These are phyloP conservation scores for Coemansia sp. DNA, from an alignment of 192 early-diverging fungal species.

Conservation along the genomic window DNA sequence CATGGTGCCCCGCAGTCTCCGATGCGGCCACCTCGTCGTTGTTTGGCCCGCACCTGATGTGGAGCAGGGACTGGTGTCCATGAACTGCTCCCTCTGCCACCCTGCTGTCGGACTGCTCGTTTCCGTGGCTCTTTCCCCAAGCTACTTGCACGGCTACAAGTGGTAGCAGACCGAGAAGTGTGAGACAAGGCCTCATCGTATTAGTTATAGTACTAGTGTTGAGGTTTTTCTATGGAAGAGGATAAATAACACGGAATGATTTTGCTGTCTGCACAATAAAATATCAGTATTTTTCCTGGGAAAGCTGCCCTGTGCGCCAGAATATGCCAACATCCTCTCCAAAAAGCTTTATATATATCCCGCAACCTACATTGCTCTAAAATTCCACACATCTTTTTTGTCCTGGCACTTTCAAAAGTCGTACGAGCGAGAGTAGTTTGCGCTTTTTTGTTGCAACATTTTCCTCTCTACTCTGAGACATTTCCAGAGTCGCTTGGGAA, in stretches of 20 bases:
- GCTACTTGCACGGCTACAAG: constrained; percentile 20
- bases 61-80: constrained; percentile 12
- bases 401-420: too few species aligned
- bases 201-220: not conserved
- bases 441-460: not conserved
- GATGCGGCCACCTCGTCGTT: not conserved
- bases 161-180: constrained; percentile 21
- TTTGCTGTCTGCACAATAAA: not conserved
- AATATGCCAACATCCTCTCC: not conserved
- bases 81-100: not conserved
- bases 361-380: too few species aligned
- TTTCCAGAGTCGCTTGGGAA: too few species aligned
- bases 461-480: too few species aligned
- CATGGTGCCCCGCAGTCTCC: not conserved
- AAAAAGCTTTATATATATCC: not conserved
- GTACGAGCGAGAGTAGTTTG: too few species aligned
- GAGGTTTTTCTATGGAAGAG: not conserved
- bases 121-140: constrained; percentile 18
- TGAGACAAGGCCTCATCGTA: constrained; percentile 26
- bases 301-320: not conserved
- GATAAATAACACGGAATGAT: not conserved
- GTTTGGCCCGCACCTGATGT: constrained; percentile 25
- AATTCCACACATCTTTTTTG: too few species aligned
- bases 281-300: not conserved
- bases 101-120: constrained; percentile 18